Evolutionary conservation across 305 asterid species (phyloP).

Genomic region (Rubia balearica): DNA sequence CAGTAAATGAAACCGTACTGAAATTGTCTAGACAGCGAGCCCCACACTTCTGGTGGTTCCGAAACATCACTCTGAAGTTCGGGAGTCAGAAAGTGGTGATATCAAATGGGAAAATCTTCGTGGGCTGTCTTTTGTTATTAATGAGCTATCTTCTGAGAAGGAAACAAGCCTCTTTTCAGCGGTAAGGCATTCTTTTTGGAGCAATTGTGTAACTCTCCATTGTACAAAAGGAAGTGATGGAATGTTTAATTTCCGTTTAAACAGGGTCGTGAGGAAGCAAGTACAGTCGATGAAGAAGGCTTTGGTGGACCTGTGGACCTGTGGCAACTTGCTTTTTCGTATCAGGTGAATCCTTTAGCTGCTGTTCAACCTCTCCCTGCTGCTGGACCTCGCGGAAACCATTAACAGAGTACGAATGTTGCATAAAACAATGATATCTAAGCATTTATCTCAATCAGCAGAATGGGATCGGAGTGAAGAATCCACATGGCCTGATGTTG

Average conservation of each 20-base stretch:
- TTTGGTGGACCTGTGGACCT: constrained; percentile 54
- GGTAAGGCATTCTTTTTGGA: constrained; percentile 32
- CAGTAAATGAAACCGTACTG: constrained; percentile 45
- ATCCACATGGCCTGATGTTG: neutral
- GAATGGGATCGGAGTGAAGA: too few relatives aligned
- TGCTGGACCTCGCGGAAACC: constrained; percentile 34
- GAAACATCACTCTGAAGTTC: constrained; percentile 48
- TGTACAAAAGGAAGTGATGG: neutral
- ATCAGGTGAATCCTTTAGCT: constrained; percentile 95
- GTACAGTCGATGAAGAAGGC: constrained; percentile 46
- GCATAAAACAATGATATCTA: neutral
- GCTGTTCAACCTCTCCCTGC: constrained; percentile 69
- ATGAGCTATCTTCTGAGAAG: constrained; percentile 43
- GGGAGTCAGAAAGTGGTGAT: constrained; percentile 39
- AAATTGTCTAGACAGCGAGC: constrained; percentile 41
- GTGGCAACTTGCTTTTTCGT: constrained; percentile 91
- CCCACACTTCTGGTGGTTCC: constrained; percentile 62
- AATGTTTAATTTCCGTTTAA: constrained; percentile 6
- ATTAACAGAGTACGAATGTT: constrained; percentile 18
- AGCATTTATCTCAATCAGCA: neutral
- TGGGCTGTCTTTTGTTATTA: constrained; percentile 43
- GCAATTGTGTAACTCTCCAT: neutral
- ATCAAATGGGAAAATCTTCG: constrained; percentile 55
- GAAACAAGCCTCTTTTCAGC: constrained; percentile 50
- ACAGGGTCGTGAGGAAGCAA: constrained; percentile 46